Evolutionary conservation across 352 stramenopile genomes (phyloP).

Genomic region (Phytophthora hybrid): DNA sequence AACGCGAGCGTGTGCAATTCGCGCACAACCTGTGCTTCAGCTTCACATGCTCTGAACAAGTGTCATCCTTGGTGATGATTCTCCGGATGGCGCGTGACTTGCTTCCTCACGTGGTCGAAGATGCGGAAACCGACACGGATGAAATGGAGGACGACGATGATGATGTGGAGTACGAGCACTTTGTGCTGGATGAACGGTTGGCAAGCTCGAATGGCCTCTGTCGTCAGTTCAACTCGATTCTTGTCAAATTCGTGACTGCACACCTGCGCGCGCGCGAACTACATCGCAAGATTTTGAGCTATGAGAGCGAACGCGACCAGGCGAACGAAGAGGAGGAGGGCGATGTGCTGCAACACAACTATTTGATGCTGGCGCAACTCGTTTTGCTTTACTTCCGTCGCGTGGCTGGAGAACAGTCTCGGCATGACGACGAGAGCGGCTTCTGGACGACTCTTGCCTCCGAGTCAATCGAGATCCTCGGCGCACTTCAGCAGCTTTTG

Average conservation of each 20-base stretch:
- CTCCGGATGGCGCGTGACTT: slow-evolving; percentile 72
- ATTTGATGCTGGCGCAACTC: slow-evolving; percentile 80
- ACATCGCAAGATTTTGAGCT: slow-evolving; percentile 76
- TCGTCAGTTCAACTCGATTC: slow-evolving; percentile 66
- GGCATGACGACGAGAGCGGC: slow-evolving; percentile 54
- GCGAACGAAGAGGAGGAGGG: slow-evolving; percentile 49
- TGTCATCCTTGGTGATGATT: slow-evolving; percentile 65
- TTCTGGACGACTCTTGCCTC: slow-evolving; percentile 69
- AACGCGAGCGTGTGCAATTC: slow-evolving; percentile 64
- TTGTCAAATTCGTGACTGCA: slow-evolving; percentile 73
- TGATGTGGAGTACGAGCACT: slow-evolving; percentile 57
- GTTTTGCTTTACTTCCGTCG: slow-evolving; percentile 87
- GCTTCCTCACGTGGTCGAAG: slow-evolving; percentile 69
- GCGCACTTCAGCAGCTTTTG: slow-evolving; percentile 83
- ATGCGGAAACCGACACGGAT: slow-evolving; percentile 79
- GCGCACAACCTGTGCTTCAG: slow-evolving; percentile 69
- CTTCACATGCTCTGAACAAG: slow-evolving; percentile 67
- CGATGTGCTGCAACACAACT: slow-evolving; percentile 76
- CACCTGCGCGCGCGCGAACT: slow-evolving; percentile 75
- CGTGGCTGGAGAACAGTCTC: slow-evolving; percentile 72
- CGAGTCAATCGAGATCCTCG: slow-evolving; percentile 77
- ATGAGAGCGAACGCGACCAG: slow-evolving; percentile 51
- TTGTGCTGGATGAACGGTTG: slow-evolving; percentile 51
- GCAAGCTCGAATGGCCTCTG: slow-evolving; percentile 46
- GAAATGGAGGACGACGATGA: slow-evolving; percentile 79